Conservation (phyloP, 2,329 filamentous ascomycete species). For the Epichloe amarillans region DNA sequence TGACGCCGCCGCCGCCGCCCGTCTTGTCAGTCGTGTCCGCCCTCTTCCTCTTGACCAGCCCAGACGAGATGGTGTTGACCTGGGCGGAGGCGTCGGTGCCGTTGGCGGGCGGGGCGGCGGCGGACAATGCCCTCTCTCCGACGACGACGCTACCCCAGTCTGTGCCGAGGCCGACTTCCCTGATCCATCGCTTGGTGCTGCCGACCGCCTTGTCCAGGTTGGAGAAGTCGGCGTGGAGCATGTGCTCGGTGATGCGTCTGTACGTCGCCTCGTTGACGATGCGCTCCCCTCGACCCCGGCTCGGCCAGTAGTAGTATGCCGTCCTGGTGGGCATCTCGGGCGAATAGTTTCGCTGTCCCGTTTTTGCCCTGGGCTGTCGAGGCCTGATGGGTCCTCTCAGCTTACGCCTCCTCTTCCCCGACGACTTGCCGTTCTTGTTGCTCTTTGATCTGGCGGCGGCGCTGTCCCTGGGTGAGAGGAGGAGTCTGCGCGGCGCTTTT, state of each 20-base stretch:
- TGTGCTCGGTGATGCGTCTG: slow-evolving; percentile 52
- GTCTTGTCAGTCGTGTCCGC: slow-evolving; percentile 12
- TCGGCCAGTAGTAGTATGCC: slow-evolving; percentile 53
- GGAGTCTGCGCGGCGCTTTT: slow-evolving; percentile 21
- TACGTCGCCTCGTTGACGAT: slow-evolving; percentile 53
- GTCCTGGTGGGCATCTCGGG: slow-evolving; percentile 37
- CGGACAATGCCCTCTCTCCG: slow-evolving; percentile 24
- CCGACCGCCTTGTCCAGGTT: slow-evolving; percentile 46
- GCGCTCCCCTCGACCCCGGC: slow-evolving; percentile 45
- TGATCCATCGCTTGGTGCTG: slow-evolving; percentile 58
- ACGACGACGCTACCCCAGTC: slow-evolving; percentile 38
- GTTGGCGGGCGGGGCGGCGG: slow-evolving; percentile 3
- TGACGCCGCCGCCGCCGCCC: slow-evolving; percentile 20
- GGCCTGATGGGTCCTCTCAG: slow-evolving; percentile 48
- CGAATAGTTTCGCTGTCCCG: slow-evolving; percentile 35
- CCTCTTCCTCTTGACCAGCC: slow-evolving; percentile 35
- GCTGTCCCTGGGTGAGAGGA: slow-evolving; percentile 13
- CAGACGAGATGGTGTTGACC: slow-evolving; percentile 35
- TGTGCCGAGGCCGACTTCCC: slow-evolving; percentile 45
- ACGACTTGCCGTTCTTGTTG: slow-evolving; percentile 19
- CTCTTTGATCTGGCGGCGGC: neutral
- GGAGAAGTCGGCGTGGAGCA: slow-evolving; percentile 63
- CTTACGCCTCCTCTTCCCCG: slow-evolving; percentile 29
- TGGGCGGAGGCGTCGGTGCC: slow-evolving; percentile 7
- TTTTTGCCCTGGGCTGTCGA: slow-evolving; percentile 53